Conservation (phyloP, 176 grass and related monocot genomes). For the Poa pratensis region DNA sequence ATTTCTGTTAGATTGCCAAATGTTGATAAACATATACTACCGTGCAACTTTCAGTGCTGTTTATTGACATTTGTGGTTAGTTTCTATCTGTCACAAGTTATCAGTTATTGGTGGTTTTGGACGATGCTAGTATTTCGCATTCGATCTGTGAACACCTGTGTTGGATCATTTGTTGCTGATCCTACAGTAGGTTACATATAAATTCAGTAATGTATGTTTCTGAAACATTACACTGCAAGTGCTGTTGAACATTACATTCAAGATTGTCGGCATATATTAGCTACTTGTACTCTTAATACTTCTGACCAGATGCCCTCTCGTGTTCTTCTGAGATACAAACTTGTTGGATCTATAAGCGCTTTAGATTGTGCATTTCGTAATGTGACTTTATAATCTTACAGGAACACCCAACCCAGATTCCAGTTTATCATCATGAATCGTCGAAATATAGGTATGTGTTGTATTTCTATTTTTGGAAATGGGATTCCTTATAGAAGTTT, state of each 20-base stretch:
- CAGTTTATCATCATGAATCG: slow-evolving; percentile 72
- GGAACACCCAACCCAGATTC: slow-evolving; percentile 64
- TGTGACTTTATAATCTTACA: slow-evolving; percentile 24
- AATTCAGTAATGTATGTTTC: neutral
- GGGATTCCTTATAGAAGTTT: neutral
- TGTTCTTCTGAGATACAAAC: neutral
- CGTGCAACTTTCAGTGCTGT: slow-evolving; percentile 4
- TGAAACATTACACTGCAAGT: slow-evolving; percentile 11
- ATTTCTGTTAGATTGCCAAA: neutral
- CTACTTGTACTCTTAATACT: neutral
- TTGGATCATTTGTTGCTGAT: neutral
- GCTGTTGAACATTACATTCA: neutral
- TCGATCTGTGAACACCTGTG: neutral
- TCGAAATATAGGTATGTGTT: slow-evolving; percentile 57
- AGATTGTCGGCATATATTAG: neutral
- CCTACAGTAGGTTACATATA: neutral
- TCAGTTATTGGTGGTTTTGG: slow-evolving; percentile 10
- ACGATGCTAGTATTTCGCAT: neutral
- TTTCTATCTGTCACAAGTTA: neutral
- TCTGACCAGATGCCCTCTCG: neutral
- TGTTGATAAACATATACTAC: neutral
- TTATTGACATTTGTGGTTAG: neutral
- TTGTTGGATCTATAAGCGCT: neutral
- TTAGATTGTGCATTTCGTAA: slow-evolving; percentile 6
- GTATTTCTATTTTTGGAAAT: neutral